phyloP scores from a whole-genome alignment of 495 filamentous ascomycete species.

The Rostrohypoxylon terebratum region DNA sequence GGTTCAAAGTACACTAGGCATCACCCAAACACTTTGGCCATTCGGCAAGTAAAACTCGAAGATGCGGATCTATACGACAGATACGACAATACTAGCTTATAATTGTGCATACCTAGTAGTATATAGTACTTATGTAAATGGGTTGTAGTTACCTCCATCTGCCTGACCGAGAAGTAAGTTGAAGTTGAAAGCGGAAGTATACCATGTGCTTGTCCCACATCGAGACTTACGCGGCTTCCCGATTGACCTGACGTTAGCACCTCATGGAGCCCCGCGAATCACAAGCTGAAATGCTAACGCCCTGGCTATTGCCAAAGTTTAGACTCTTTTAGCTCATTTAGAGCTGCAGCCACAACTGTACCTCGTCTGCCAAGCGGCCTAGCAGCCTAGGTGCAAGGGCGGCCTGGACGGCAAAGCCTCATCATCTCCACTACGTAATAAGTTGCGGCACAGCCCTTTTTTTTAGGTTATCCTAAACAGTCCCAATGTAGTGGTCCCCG shows the following conservation, averaged over 20 bases:
- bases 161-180: not conserved
- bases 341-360: not conserved
- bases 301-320: slow-evolving; percentile 13
- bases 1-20: too few relatives aligned
- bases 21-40: not conserved
- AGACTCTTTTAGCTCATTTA: not conserved
- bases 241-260: not conserved
- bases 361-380: slow-evolving; percentile 27
- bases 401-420: slow-evolving; percentile 36
- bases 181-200: too few relatives aligned
- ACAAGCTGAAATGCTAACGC: slow-evolving; percentile 17
- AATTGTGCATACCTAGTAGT: not conserved
- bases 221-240: slow-evolving; percentile 9
- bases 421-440: slow-evolving; percentile 32
- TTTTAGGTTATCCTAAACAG: slow-evolving; percentile 14
- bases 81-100: slow-evolving; percentile 2
- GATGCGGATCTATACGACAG: slow-evolving; percentile 6
- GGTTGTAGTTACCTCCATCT: not conserved
- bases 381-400: too few relatives aligned
- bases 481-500: slow-evolving; percentile 15
- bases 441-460: slow-evolving; percentile 26
- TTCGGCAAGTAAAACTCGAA: not conserved
- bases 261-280: slow-evolving; percentile 3
- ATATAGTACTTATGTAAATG: not conserved
- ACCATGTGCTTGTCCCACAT: not conserved